Evolutionary conservation across 1,139 yeast genomes (phyloP).

Genomic region (Eremothecium cymbalariae): DNA sequence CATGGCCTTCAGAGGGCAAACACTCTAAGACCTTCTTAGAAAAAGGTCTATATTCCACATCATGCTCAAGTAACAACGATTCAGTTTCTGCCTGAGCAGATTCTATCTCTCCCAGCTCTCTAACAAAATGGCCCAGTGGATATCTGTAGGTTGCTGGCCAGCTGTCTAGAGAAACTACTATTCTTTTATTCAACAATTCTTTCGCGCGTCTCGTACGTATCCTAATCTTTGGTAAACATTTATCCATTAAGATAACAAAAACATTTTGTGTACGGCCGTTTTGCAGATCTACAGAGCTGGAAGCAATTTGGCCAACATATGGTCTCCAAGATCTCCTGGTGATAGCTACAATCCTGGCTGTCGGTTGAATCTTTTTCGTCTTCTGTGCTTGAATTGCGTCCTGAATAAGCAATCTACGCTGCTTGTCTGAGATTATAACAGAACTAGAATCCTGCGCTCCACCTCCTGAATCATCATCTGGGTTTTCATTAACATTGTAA

Average conservation of each 20-base stretch:
- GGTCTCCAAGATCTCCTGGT: constrained; percentile 91
- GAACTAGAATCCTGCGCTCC: constrained; percentile 23
- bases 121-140: constrained; percentile 93
- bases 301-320: constrained; percentile 90
- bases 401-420: constrained; percentile 64
- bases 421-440: constrained; percentile 58
- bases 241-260: constrained; percentile 83
- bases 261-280: constrained; percentile 59
- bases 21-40: constrained; percentile 88
- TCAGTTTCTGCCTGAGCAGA: constrained; percentile 95
- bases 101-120: constrained; percentile 83
- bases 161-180: constrained; percentile 83
- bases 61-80: constrained; percentile 86
- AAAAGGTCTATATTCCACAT: constrained; percentile 93
- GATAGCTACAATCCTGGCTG: constrained; percentile 86
- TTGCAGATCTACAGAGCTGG: constrained; percentile 58
- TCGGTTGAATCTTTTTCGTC: constrained; percentile 60
- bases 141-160: constrained; percentile 82
- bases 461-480: constrained; percentile 38
- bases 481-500: constrained; percentile 52
- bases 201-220: constrained; percentile 81
- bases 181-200: constrained; percentile 76
- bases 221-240: constrained; percentile 76
- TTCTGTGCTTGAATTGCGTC: constrained; percentile 63
- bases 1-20: constrained; percentile 84